phyloP scores from a whole-genome alignment of 306 rosid genomes.

The Cyamopsis tetragonoloba region DNA sequence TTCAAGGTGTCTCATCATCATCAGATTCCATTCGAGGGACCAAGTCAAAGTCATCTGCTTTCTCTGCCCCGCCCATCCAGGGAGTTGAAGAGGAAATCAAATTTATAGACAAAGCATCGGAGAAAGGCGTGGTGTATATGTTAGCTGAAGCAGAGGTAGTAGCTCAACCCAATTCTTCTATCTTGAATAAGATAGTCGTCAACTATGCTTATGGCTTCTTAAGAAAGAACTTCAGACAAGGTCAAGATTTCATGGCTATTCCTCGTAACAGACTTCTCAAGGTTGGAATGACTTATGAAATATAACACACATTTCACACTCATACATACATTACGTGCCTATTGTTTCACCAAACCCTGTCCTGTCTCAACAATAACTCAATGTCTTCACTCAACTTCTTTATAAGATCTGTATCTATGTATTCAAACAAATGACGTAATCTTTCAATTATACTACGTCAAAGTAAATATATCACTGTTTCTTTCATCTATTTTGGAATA shows the following conservation, averaged over 20 bases:
- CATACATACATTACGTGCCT: background rate
- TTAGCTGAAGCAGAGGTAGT: slow-evolving; percentile 71
- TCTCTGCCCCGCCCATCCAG: slow-evolving; percentile 17
- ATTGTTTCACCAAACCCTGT: too few relatives aligned
- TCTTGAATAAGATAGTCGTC: slow-evolving; percentile 59
- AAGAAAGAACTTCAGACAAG: slow-evolving; percentile 69
- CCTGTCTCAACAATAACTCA: too few relatives aligned
- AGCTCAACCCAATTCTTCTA: slow-evolving; percentile 55
- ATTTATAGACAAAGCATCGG: slow-evolving; percentile 52
- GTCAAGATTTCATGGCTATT: slow-evolving; percentile 43
- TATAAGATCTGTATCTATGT: too few relatives aligned
- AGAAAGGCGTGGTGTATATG: slow-evolving; percentile 67
- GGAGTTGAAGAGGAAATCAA: slow-evolving; percentile 50
- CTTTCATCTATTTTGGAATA: too few relatives aligned
- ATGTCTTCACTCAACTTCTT: too few relatives aligned
- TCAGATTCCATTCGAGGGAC: slow-evolving; percentile 21
- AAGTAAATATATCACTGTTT: too few relatives aligned
- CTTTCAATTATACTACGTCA: too few relatives aligned
- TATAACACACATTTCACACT: background rate
- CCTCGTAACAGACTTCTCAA: slow-evolving; percentile 58
- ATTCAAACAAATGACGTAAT: too few relatives aligned
- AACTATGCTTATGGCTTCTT: slow-evolving; percentile 57
- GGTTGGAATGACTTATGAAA: slow-evolving; percentile 55
- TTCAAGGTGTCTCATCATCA: background rate
- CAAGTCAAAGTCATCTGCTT: slow-evolving; percentile 12